Base-by-base conservation (phyloP, 1,284 basidiomycete genomes). In the Stereum hirsutum region DNA sequence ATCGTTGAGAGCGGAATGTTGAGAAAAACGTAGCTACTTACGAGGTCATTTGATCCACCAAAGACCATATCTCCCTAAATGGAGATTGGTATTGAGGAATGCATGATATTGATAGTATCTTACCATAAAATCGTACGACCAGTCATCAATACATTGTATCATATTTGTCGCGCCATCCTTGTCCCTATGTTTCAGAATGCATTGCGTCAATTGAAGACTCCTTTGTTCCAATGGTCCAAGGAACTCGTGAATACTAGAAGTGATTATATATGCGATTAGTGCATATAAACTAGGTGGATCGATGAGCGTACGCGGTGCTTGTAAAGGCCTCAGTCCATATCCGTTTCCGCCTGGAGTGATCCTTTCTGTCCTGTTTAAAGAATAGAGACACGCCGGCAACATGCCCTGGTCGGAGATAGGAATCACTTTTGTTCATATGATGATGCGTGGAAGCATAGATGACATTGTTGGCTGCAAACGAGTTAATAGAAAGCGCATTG, bases 141-240 rank as follows among this genome's bases (percentile, higher is more conserved):
- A 51, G 25, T 49, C 48, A 8, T 19, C 14, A 26, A 49, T 10
- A 35, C 42, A 46, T 19, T 41, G 28, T 0, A 27, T 21, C 10
- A 51, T 12, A 20, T 49, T 41, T 24, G 46, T 41, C 6, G 35
- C 32, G n/a, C 44, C 46, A n/a, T 35, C 11, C 14, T 11, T 32
- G 27, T 44, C 34, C 11, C 19, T 30, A 10, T 37, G 35, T 7
- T 39, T n/a, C 21, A 69, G 24, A 59, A 62, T 3, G 65, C 53
- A 45, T 19, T 30, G 5, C 10, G 33, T 20, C 2, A 45, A 21
- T 12, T 45, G 26, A 17, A 30, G 20, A 2, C 26, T 35, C 19
- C 40, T 41, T 17, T 36, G 27, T 8, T 41, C 39, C 11, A 41
- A 19, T 3, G 33, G 14, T 17, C 26, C 5, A n/a, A 34, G 33